Evolutionary conservation across 2,329 filamentous ascomycete species (phyloP).

Genomic region (Monilinia vaccinii-corymbosi): DNA sequence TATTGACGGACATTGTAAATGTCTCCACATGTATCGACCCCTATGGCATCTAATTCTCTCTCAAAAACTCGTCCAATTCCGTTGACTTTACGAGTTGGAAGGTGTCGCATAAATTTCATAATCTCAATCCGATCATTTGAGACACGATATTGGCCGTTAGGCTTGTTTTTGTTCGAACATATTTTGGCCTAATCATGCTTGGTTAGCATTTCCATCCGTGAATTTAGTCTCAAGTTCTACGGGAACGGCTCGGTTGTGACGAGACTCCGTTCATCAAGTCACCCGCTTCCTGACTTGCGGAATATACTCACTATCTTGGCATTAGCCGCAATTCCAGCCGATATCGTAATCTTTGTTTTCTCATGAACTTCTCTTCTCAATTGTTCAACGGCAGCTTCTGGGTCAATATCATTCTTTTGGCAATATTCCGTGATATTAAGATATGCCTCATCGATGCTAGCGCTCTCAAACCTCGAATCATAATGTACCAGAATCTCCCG

Average conservation of each 20-base stretch:
- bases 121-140: conserved; percentile 64
- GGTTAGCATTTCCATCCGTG: not conserved
- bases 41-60: conserved; percentile 78
- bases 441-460: conserved; percentile 94
- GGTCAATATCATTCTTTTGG: conserved; percentile 52
- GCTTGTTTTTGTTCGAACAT: conserved; percentile 90
- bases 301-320: conserved; percentile 51
- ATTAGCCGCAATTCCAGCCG: conserved; percentile 89
- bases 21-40: conserved; percentile 80
- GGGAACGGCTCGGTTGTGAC: not conserved
- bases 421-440: conserved; percentile 91
- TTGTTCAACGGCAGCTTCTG: conserved; percentile 66
- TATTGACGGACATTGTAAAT: conserved; percentile 70
- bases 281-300: not conserved
- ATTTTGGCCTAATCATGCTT: conserved; percentile 59
- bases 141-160: conserved; percentile 81
- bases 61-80: conserved; percentile 93
- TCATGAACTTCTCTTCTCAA: conserved; percentile 70
- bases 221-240: not conserved
- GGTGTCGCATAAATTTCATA: conserved; percentile 73
- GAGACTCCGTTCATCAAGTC: not conserved
- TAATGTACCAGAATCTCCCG: conserved; percentile 76
- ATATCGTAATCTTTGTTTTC: conserved; percentile 76
- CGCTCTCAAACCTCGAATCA: conserved; percentile 83
- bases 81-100: conserved; percentile 86